Evolutionary conservation across 192 early-diverging fungal species (phyloP).

Genomic region (Coemansia sp.): DNA sequence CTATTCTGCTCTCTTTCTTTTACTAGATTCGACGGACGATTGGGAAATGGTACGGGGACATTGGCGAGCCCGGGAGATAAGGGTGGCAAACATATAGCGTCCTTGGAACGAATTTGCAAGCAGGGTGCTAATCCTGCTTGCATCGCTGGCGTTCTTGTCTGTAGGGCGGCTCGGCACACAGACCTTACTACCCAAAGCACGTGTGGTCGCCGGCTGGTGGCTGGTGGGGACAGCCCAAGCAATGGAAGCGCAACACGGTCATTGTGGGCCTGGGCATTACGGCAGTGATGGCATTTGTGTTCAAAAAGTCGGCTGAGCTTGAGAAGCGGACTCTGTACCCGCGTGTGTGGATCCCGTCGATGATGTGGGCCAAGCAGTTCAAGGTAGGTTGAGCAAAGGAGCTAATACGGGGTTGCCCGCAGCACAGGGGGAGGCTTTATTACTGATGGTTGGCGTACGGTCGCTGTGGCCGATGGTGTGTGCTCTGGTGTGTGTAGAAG

Average conservation of each 20-base stretch:
- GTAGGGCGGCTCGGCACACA: constrained; percentile 43
- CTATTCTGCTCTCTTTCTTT: not conserved
- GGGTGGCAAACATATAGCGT: too few relatives aligned
- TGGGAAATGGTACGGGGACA: too few relatives aligned
- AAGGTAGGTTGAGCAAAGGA: constrained; percentile 13
- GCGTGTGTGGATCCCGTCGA: constrained; percentile 50
- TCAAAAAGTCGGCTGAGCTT: constrained; percentile 56
- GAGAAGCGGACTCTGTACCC: constrained; percentile 46
- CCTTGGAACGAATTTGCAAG: not conserved
- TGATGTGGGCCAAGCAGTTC: constrained; percentile 52
- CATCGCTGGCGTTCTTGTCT: not conserved
- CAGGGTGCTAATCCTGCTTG: not conserved
- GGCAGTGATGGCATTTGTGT: constrained; percentile 41
- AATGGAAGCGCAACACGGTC: constrained; percentile 51
- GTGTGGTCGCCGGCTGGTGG: constrained; percentile 55
- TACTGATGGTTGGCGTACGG: not conserved
- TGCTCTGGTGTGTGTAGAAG: constrained; percentile 17
- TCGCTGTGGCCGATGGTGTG: too few relatives aligned
- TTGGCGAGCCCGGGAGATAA: too few relatives aligned
- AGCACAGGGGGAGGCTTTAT: not conserved
- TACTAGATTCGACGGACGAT: too few relatives aligned
- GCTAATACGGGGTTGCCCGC: not conserved
- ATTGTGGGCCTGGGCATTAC: constrained; percentile 22
- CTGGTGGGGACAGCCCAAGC: constrained; percentile 59
- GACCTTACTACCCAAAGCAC: constrained; percentile 45